A percentile compares a stretch with the other conserved stretches of the same genome.
Conservation (phyloP, 345 rosid genomes). For the Laguncularia racemosa region DNA sequence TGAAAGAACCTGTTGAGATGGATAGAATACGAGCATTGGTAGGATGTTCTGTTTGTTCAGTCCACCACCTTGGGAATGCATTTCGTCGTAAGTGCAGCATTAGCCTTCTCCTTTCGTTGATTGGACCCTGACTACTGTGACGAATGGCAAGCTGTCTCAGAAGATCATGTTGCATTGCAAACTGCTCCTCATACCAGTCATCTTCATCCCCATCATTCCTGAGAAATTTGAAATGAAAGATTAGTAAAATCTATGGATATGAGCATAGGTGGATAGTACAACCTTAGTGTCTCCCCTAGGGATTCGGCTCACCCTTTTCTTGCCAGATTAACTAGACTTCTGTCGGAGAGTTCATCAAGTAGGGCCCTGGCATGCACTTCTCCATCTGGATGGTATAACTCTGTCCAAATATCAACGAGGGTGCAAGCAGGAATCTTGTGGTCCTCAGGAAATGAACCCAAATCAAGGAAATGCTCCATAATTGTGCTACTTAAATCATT, state of each 20-base stretch:
- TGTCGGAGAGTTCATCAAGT: slow-evolving; percentile 34
- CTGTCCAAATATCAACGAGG: slow-evolving; percentile 49
- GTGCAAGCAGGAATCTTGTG: slow-evolving; percentile 36
- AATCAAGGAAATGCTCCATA: slow-evolving; percentile 47
- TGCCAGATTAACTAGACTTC: slow-evolving; percentile 29
- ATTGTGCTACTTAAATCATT: slow-evolving; percentile 17
- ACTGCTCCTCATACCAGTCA: slow-evolving; percentile 24
- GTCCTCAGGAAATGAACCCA: slow-evolving; percentile 55
- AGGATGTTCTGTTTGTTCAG: slow-evolving; percentile 10
- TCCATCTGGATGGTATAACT: slow-evolving; percentile 21
- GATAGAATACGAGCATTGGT: slow-evolving; percentile 32
- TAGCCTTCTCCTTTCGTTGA: slow-evolving; percentile 24
- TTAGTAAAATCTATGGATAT: neutral
- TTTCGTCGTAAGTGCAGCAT: slow-evolving; percentile 26
- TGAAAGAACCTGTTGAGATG: slow-evolving; percentile 31
- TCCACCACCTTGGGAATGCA: slow-evolving; percentile 41
- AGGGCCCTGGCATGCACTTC: slow-evolving; percentile 19
- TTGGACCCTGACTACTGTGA: slow-evolving; percentile 14
- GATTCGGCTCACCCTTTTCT: slow-evolving; percentile 23
- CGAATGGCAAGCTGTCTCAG: slow-evolving; percentile 35
- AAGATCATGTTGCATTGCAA: slow-evolving; percentile 39
- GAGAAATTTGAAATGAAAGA: slow-evolving; percentile 1
- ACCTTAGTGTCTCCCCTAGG: neutral
- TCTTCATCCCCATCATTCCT: slow-evolving; percentile 31
- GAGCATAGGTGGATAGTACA: neutral